Percentiles rank a stretch among this genome's conserved stretches.
Evolutionary conservation across 257 asterid species (phyloP).

Genomic region (Striga asiatica): DNA sequence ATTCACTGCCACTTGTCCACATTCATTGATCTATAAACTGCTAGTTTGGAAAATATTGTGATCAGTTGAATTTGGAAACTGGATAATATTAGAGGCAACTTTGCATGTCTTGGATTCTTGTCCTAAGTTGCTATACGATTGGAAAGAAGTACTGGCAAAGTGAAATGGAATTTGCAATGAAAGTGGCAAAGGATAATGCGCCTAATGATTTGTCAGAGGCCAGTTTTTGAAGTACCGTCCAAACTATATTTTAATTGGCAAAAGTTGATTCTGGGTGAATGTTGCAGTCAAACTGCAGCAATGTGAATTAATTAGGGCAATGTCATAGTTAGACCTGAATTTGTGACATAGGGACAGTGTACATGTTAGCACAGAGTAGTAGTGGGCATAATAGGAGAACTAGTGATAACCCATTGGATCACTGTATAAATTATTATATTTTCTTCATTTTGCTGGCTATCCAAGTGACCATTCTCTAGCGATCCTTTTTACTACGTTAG

Average conservation of each 20-base stretch:
- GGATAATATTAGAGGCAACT: neutral
- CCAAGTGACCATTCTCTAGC: neutral
- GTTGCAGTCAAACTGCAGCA: neutral
- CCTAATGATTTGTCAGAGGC: neutral
- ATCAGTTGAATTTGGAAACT: neutral
- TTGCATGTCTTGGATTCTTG: neutral
- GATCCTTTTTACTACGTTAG: too few species aligned
- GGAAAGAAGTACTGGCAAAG: constrained; percentile 2
- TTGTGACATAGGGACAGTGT: neutral
- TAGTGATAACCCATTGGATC: neutral
- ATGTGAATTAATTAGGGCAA: neutral
- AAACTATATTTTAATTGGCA: neutral
- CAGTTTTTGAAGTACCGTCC: neutral
- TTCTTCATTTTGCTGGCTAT: neutral
- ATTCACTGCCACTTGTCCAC: neutral
- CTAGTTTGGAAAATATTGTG: neutral
- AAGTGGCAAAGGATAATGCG: neutral
- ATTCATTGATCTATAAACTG: neutral
- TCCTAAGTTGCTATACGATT: neutral
- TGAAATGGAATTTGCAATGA: constrained; percentile 2
- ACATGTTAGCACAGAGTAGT: neutral
- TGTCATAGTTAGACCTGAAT: neutral
- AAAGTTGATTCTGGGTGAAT: neutral
- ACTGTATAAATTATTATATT: neutral
- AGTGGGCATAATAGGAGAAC: neutral